Base-by-base conservation (phyloP, 352 stramenopile genomes). In the Globisporangium canariense region DNA sequence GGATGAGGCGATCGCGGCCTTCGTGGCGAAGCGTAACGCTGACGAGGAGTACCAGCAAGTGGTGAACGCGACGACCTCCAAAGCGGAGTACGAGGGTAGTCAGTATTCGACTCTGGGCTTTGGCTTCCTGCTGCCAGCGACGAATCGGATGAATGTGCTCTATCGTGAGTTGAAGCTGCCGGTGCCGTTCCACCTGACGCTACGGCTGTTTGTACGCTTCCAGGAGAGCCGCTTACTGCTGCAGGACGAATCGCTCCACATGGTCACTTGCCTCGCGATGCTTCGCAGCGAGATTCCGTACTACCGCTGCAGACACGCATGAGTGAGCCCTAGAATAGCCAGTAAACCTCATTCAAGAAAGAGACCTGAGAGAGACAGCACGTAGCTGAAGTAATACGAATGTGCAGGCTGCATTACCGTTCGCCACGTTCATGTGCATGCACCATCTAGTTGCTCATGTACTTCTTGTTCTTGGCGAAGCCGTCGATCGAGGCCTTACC, bases 401-500 rank as follows among this genome's bases (percentile, higher is more conserved):
- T 28, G 14, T 45, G 28, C 34, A 36, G 46, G 14, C 46, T 36
- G 36, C 9, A 22, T 49, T 60, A 58, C 51, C 9, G 28, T 28
- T 28, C 30, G 18, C 36, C 13, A 47, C 36, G 58, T 20, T 58
- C 25, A 28, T 58, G 20, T 51, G n/a, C 22, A 20, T 36, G 11
- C 25, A n/a, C 10, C 32, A 7, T 67, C 74, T 86, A 93, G 62
- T 93, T 93, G 76, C 81, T 93, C 84, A 93, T 93, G 63, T 79
- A 90, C 73, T 90, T 83, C 63, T 93, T 93, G 81, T 93, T 93
- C 36, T 79, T 64, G 0, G 74, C 73, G 43, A 90, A 93, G 7
- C 79, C 81, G 41, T 93, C 76, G 53, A 87, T 52, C 25, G 82
- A 91, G 1, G 93, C 93, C 68, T 97, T 97, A 50, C 93, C 95